A percentile compares a stretch with the other conserved stretches of the same genome.
These are phyloP conservation scores for Didymosphaeria variabile DNA, from an alignment of 2,329 filamentous ascomycete genomes.

Conservation along the genomic window DNA sequence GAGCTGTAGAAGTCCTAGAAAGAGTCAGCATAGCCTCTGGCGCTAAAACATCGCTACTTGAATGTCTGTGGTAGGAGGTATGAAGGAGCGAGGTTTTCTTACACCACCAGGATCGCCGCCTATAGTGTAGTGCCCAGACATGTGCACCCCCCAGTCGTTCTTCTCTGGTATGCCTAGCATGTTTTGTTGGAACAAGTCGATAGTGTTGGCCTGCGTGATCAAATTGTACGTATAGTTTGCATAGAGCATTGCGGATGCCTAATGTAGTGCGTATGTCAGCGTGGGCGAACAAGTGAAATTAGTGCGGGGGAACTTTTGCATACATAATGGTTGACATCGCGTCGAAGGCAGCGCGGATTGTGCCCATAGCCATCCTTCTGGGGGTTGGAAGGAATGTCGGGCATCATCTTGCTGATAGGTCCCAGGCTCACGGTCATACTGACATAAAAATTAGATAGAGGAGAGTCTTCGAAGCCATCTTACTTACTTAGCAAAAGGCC, in stretches of 20 bases:
- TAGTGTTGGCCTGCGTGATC: constrained; percentile 26
- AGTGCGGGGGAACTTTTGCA: background rate
- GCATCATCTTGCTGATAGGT: constrained; percentile 52
- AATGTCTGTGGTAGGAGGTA: background rate
- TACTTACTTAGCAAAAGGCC: constrained; percentile 57
- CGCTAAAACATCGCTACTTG: too few relatives aligned
- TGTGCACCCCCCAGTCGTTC: constrained; percentile 51
- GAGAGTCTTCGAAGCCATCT: background rate
- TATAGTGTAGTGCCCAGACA: constrained; percentile 49
- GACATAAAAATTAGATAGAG: background rate
- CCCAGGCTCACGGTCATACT: constrained; percentile 53
- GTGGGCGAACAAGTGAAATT: background rate
- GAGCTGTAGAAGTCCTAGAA: constrained; percentile 53
- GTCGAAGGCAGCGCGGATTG: constrained; percentile 47
- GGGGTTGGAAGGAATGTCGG: constrained; percentile 39
- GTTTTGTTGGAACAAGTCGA: constrained; percentile 47
- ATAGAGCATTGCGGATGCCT: constrained; percentile 20
- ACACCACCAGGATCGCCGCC: constrained; percentile 36
- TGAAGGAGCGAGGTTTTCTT: constrained; percentile 18
- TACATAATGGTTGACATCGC: constrained; percentile 41
- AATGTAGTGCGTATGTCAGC: background rate
- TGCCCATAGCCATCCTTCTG: constrained; percentile 29
- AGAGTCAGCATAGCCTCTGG: constrained; percentile 12
- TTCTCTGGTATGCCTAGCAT: constrained; percentile 47
- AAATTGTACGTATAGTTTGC: constrained; percentile 33